Conservation (phyloP, 2,329 filamentous ascomycete genomes). For the Fusarium stilboides region DNA sequence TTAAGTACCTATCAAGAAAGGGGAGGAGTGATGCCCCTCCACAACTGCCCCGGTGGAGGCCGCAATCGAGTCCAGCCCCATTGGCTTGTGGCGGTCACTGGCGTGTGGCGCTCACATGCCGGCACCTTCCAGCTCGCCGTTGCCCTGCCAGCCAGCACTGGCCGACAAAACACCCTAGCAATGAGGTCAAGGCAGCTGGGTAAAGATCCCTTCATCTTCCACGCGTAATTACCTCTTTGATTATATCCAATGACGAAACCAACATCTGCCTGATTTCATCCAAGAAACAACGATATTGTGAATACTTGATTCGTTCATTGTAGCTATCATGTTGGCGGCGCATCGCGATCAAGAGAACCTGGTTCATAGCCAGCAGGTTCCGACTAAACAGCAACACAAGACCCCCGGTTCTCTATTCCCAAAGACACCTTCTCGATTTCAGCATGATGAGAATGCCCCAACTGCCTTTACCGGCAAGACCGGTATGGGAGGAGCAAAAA, state of each 20-base stretch:
- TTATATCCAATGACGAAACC: constrained; percentile 29
- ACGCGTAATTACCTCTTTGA: constrained; percentile 41
- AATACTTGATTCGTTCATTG: constrained; percentile 28
- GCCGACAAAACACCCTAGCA: constrained; percentile 45
- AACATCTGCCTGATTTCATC: constrained; percentile 24
- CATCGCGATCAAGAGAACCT: constrained; percentile 91
- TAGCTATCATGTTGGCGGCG: constrained; percentile 77
- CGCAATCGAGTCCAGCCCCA: constrained; percentile 38
- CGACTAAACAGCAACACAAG: constrained; percentile 84
- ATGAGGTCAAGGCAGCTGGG: constrained; percentile 18
- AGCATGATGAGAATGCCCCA: constrained; percentile 86
- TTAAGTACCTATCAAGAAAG: constrained; percentile 55
- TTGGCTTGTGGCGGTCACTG: constrained; percentile 52
- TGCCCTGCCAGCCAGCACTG: constrained; percentile 51
- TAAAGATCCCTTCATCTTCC: constrained; percentile 31
- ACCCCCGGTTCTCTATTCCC: constrained; percentile 83
- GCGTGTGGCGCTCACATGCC: constrained; percentile 44
- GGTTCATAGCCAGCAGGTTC: constrained; percentile 80
- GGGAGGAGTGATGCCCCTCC: constrained; percentile 58
- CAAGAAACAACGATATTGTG: constrained; percentile 23
- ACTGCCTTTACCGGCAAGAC: constrained; percentile 57
- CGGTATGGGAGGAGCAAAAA: constrained; percentile 68
- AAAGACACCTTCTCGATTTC: constrained; percentile 85
- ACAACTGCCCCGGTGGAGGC: constrained; percentile 51
- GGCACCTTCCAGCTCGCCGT: constrained; percentile 45